phyloP scores from a whole-genome alignment of 176 grass and related monocot species.

The Aegilops tauschii region DNA sequence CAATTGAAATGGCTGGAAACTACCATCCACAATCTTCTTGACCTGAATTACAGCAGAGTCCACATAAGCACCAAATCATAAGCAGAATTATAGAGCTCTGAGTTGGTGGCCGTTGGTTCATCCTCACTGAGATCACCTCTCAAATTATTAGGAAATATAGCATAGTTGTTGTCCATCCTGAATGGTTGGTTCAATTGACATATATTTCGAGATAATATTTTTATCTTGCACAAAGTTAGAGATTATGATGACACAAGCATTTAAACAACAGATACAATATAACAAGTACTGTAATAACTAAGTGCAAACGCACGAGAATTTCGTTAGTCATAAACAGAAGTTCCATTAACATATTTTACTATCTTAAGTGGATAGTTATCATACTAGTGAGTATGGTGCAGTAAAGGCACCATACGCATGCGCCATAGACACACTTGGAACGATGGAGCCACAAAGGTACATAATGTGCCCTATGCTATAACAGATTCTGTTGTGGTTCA shows the following conservation, averaged over 20 bases:
- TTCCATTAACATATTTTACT: neutral
- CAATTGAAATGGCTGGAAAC: constrained; percentile 66
- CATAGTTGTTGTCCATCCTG: neutral
- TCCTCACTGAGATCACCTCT: neutral
- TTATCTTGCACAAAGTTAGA: neutral
- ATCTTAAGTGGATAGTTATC: neutral
- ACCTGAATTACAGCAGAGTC: constrained; percentile 52
- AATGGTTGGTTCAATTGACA: neutral
- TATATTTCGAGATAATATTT: neutral
- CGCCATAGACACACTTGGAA: neutral
- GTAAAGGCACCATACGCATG: neutral
- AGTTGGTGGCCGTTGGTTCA: neutral
- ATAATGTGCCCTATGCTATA: neutral
- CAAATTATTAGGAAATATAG: neutral
- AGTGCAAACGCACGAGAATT: neutral
- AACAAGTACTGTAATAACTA: neutral
- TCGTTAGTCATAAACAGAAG: neutral
- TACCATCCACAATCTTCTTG: constrained; percentile 82
- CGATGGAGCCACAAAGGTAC: neutral
- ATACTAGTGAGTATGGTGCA: neutral
- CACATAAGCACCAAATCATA: neutral
- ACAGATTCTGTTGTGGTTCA: neutral
- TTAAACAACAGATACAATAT: neutral
- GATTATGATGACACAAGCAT: neutral
- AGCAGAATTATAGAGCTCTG: neutral